Conservation (phyloP, 164 flowering plant genomes). For the Kingdonia uniflora region DNA sequence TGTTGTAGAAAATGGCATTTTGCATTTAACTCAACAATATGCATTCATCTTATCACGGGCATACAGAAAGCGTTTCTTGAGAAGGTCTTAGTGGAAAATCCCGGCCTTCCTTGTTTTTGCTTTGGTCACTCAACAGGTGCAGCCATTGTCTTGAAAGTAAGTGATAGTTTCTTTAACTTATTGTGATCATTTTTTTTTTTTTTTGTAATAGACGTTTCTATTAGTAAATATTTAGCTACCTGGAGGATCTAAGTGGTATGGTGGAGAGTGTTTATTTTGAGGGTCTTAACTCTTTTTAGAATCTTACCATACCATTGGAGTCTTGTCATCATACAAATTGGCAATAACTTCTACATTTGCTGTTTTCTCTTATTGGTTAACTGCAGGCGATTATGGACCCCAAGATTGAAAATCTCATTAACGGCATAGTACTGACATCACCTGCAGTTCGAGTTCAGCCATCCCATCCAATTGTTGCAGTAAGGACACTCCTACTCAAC, state of each 20-base stretch:
- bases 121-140: conserved; percentile 95
- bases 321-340: too few species aligned
- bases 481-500: conserved; percentile 19
- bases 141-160: conserved; percentile 71
- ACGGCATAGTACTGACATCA: conserved; percentile 67
- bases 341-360: not conserved
- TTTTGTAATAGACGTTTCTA: too few species aligned
- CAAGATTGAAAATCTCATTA: conserved; percentile 33
- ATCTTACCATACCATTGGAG: too few species aligned
- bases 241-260: too few species aligned
- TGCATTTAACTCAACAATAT: conserved; percentile 1
- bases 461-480: conserved; percentile 61
- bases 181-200: too few species aligned
- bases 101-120: conserved; percentile 73
- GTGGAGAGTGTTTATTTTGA: too few species aligned
- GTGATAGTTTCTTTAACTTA: too few species aligned
- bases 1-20: too few species aligned
- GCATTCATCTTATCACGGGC: not conserved
- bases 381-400: conserved; percentile 67
- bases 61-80: conserved; percentile 53
- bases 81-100: conserved; percentile 56
- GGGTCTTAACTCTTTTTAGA: too few species aligned
- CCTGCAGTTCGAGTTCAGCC: conserved; percentile 86
- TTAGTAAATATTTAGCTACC: too few species aligned
- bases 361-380: conserved; percentile 5